A percentile compares a stretch with the other conserved stretches of the same genome.
Evolutionary conservation across 2,329 filamentous ascomycete genomes (phyloP).

Genomic region (Fusarium multiceps): DNA sequence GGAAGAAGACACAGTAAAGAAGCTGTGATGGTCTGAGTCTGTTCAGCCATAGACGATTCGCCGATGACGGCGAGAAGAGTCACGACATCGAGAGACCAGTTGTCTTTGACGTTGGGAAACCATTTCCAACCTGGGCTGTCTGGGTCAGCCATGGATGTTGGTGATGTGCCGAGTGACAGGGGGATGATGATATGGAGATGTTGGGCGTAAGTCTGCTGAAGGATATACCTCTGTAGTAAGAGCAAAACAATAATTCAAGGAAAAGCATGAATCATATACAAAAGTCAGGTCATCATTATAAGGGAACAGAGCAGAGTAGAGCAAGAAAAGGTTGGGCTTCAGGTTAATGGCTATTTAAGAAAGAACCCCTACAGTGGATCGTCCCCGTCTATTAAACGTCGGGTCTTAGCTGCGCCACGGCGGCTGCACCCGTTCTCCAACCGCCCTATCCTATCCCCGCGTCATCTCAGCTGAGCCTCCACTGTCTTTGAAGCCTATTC

Average conservation of each 20-base stretch:
- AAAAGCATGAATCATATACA: background rate
- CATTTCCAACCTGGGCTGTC: slow-evolving; percentile 51
- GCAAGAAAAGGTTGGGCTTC: background rate
- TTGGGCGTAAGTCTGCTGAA: background rate
- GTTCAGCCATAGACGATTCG: slow-evolving; percentile 68
- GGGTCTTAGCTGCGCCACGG: slow-evolving; percentile 23
- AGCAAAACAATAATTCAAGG: background rate
- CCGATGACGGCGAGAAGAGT: slow-evolving; percentile 72
- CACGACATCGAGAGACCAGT: slow-evolving; percentile 70
- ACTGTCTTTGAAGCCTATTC: background rate
- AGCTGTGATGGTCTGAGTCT: slow-evolving; percentile 69
- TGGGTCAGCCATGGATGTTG: slow-evolving; percentile 43
- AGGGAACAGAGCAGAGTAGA: background rate
- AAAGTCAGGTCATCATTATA: background rate
- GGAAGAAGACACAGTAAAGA: slow-evolving; percentile 68
- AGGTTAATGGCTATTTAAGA: background rate
- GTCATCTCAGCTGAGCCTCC: slow-evolving; percentile 25
- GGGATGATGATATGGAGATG: background rate
- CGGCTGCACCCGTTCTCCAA: slow-evolving; percentile 29
- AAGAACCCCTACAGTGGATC: slow-evolving; percentile 1
- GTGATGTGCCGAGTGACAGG: background rate
- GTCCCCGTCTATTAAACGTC: background rate
- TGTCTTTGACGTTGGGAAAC: slow-evolving; percentile 57
- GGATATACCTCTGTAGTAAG: background rate
- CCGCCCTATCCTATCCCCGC: background rate